Conservation (phyloP, 441 rosid genomes). For the Euphorbia celastroides region DNA sequence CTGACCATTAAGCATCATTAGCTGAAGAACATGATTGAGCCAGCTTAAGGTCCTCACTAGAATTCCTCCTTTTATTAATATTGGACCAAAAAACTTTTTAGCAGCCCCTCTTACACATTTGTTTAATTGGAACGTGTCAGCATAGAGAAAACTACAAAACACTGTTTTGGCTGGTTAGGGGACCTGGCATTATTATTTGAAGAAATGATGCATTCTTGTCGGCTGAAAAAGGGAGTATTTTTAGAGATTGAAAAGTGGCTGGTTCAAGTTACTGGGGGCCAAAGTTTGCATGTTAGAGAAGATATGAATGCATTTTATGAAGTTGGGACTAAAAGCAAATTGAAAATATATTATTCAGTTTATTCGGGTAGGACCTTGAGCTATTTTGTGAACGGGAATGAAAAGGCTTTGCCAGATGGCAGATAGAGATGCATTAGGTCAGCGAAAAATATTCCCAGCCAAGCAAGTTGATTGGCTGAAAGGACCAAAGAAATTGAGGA, state of each 20-base stretch:
- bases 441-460: neutral
- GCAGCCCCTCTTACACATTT: too few species aligned
- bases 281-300: neutral
- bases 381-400: neutral
- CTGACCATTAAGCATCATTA: neutral
- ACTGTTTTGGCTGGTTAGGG: neutral
- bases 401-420: neutral
- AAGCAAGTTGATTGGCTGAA: neutral
- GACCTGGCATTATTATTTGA: neutral
- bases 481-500: neutral
- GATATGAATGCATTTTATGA: neutral
- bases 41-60: neutral
- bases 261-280: too few species aligned
- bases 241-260: too few species aligned
- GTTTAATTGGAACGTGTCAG: neutral
- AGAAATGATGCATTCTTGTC: neutral
- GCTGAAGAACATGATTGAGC: neutral
- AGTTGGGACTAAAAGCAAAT: too few species aligned
- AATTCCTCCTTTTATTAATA: too few species aligned
- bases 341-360: too few species aligned
- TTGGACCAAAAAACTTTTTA: neutral
- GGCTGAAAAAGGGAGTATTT: too few species aligned
- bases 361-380: too few species aligned
- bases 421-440: neutral
- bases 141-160: neutral